Conservation (phyloP, 306 rosid genomes). For the Trifolium repens region DNA sequence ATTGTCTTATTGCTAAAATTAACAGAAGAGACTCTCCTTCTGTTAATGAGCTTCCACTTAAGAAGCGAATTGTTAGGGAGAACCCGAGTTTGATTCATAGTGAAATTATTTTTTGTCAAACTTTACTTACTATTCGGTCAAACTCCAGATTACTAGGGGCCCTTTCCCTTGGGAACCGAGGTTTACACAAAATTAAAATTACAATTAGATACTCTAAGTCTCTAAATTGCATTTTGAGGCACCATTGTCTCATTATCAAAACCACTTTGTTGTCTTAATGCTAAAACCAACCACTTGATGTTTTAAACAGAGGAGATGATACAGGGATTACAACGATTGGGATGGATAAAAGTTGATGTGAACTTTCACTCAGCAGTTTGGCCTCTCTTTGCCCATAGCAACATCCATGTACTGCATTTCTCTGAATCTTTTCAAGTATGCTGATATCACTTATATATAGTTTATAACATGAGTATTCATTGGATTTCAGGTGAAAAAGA, state of each 20-base stretch:
- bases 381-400: constrained; percentile 96
- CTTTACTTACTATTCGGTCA: too few relatives aligned
- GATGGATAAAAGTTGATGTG: constrained; percentile 92
- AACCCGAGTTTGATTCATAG: too few relatives aligned
- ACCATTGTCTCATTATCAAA: constrained; percentile 14
- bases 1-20: constrained; percentile 2
- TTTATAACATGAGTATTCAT: constrained; percentile 29
- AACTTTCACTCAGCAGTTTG: constrained; percentile 83
- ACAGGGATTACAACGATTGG: constrained; percentile 76
- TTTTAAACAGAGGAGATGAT: constrained; percentile 84
- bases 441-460: constrained; percentile 27
- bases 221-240: constrained; percentile 6
- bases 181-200: not conserved
- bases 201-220: constrained; percentile 6
- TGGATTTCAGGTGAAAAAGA: constrained; percentile 84
- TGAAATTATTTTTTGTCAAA: too few relatives aligned
- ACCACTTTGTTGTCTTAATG: not conserved
- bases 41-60: too few relatives aligned
- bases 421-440: not conserved
- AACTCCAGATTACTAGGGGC: too few relatives aligned
- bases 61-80: too few relatives aligned
- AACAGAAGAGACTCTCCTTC: too few relatives aligned
- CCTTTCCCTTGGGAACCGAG: too few relatives aligned
- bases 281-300: constrained; percentile 32
- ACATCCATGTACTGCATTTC: constrained; percentile 70